Conservation (phyloP, 257 asterid genomes). For the Gentiana straminea region DNA sequence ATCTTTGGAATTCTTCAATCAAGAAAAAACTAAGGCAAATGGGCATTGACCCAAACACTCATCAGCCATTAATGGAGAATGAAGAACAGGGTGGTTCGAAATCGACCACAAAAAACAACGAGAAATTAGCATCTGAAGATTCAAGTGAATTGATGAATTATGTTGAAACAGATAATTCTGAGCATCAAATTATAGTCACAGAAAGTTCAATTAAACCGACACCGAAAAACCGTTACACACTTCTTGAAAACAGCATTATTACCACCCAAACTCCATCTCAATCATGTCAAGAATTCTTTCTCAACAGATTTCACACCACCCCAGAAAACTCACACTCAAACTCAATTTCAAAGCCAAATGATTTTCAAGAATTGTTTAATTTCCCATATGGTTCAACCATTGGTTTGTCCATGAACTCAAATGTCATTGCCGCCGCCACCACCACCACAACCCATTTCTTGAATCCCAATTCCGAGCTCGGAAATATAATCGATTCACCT, state of each 20-base stretch:
- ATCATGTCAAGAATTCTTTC: slow-evolving; percentile 53
- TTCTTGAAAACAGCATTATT: slow-evolving; percentile 4
- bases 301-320: slow-evolving; percentile 38
- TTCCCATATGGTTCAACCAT: slow-evolving; percentile 35
- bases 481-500: background rate
- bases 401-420: slow-evolving; percentile 33
- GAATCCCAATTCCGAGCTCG: slow-evolving; percentile 23
- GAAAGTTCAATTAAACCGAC: slow-evolving; percentile 21
- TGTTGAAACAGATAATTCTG: slow-evolving; percentile 22
- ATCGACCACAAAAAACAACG: slow-evolving; percentile 23
- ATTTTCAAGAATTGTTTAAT: slow-evolving; percentile 32
- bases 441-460: slow-evolving; percentile 16
- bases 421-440: background rate
- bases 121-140: slow-evolving; percentile 28
- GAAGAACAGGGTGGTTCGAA: slow-evolving; percentile 19
- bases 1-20: slow-evolving; percentile 82
- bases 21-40: slow-evolving; percentile 78
- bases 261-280: slow-evolving; percentile 11
- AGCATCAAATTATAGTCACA: slow-evolving; percentile 4
- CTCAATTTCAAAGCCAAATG: slow-evolving; percentile 15
- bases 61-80: slow-evolving; percentile 52
- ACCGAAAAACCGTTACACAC: slow-evolving; percentile 20
- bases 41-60: slow-evolving; percentile 88
- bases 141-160: slow-evolving; percentile 46
- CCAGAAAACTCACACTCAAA: slow-evolving; percentile 31